A percentile compares a stretch with the other conserved stretches of the same genome.
phyloP scores from a whole-genome alignment of 2,329 filamentous ascomycete genomes.

The Ophiostoma sp. region DNA sequence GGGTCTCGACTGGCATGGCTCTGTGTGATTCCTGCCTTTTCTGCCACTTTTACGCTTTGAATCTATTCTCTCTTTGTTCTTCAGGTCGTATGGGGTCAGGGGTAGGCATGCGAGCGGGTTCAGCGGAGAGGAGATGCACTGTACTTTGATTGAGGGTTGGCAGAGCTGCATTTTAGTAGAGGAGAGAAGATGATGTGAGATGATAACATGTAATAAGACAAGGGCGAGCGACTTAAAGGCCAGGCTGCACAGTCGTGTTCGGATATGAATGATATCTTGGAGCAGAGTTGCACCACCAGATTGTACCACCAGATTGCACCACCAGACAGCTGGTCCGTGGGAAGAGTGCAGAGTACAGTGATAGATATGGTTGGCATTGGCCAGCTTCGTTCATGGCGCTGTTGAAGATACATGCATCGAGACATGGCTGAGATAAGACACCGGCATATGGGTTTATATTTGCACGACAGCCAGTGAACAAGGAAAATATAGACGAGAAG shows the following conservation, averaged over 20 bases:
- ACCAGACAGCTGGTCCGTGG: background rate
- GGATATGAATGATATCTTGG: background rate
- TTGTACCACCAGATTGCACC: background rate
- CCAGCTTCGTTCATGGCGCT: background rate
- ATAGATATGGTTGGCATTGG: background rate
- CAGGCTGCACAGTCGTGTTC: slow-evolving; percentile 3
- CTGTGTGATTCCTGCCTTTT: background rate
- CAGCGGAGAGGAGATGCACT: background rate
- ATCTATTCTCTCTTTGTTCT: background rate
- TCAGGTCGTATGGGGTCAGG: background rate
- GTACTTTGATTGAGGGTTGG: background rate
- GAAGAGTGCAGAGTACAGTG: background rate
- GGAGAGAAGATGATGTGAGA: too few species aligned
- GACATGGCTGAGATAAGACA: slow-evolving; percentile 8
- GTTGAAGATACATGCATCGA: background rate
- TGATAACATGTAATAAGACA: background rate
- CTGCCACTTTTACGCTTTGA: background rate
- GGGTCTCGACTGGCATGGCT: background rate
- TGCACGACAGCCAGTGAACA: background rate
- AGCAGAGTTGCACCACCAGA: background rate
- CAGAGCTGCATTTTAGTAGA: too few species aligned
- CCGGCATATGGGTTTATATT: background rate
- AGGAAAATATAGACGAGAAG: background rate
- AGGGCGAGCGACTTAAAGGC: background rate
- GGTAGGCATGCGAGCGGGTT: background rate